Evolutionary conservation across 164 flowering plant species (phyloP).

Genomic region (Magnolia sinica): DNA sequence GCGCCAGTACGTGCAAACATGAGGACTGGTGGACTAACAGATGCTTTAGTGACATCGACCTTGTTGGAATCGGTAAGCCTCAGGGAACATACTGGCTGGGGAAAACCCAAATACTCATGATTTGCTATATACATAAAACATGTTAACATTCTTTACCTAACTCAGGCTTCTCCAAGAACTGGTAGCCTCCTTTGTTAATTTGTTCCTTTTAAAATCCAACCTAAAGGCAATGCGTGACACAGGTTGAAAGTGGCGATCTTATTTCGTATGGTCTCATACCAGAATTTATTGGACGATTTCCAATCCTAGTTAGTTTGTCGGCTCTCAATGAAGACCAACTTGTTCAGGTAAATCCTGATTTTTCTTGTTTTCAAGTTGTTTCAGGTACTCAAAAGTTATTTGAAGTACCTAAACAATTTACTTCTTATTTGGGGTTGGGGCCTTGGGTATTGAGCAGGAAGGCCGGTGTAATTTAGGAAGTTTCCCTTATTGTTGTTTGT

Average conservation of each 20-base stretch:
- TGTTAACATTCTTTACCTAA: not conserved
- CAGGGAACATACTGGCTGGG: not conserved
- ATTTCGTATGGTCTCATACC: constrained; percentile 95
- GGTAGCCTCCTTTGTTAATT: not conserved
- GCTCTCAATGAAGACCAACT: constrained; percentile 95
- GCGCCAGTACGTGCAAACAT: constrained; percentile 98
- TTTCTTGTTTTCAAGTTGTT: not conserved
- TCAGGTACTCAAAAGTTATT: not conserved
- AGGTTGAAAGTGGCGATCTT: constrained; percentile 97
- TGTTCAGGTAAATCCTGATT: constrained; percentile 55
- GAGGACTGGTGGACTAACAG: constrained; percentile 66
- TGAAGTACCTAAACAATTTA: not conserved
- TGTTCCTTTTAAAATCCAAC: not conserved
- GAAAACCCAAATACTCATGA: not conserved
- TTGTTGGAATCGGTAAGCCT: constrained; percentile 72
- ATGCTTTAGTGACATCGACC: constrained; percentile 73
- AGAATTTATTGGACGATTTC: constrained; percentile 96
- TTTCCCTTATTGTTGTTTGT: not conserved
- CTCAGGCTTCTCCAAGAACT: not conserved
- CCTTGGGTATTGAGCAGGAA: not conserved
- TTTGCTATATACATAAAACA: not conserved
- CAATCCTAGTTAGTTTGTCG: constrained; percentile 80
- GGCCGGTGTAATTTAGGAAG: not conserved
- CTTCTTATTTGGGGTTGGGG: not conserved
- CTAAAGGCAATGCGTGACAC: constrained; percentile 20